These are phyloP conservation scores for Solanum hybrid DNA, from an alignment of 305 asterid genomes.

Conservation along the genomic window DNA sequence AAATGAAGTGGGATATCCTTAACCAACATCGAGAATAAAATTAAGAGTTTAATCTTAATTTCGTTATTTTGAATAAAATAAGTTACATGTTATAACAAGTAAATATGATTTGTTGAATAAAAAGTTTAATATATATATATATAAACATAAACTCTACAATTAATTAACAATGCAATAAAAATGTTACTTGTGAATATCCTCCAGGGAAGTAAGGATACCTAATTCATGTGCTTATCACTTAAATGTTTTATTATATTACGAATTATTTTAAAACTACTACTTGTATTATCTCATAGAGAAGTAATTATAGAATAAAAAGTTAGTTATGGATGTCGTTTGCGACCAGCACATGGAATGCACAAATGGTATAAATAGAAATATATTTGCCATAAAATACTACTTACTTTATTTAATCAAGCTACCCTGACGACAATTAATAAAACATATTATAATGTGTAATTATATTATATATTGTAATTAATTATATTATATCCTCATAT, in stretches of 20 bases:
- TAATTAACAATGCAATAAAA: not conserved
- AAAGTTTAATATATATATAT: not conserved
- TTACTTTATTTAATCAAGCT: not conserved
- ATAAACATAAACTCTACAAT: not conserved
- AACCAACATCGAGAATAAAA: not conserved
- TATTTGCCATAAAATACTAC: not conserved
- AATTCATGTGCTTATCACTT: not conserved
- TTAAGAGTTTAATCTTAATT: not conserved
- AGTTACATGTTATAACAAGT: not conserved
- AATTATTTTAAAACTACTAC: not conserved
- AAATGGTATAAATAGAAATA: not conserved
- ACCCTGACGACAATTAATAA: not conserved
- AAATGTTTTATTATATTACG: not conserved
- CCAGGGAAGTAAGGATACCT: not conserved
- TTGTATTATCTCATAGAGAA: not conserved
- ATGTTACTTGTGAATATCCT: not conserved
- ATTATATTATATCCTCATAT: not conserved
- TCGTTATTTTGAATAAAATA: not conserved
- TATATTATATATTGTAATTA: not conserved
- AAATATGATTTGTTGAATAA: not conserved
- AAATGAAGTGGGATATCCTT: not conserved
- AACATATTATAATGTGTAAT: not conserved
- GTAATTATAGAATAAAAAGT: constrained; percentile 11
- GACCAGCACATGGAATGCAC: constrained; percentile 30
- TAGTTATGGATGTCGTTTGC: constrained; percentile 16